These are phyloP conservation scores for Pholiota conissans DNA, from an alignment of 768 basidiomycete genomes.

Conservation along the genomic window DNA sequence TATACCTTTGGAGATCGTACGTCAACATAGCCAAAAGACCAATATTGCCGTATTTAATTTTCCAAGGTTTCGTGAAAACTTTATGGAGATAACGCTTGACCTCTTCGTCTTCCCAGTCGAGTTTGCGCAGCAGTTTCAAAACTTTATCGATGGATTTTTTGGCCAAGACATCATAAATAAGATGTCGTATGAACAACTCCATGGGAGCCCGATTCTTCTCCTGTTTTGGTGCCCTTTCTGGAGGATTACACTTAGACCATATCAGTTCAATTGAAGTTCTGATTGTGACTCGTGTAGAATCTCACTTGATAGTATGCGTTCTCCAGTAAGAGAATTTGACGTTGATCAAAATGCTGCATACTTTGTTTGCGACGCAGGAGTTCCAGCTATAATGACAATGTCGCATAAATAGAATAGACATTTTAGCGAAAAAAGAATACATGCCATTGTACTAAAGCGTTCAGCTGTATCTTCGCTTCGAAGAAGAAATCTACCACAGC, in stretches of 20 bases:
- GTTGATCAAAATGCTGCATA: slow-evolving; percentile 89
- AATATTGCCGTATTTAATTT: slow-evolving; percentile 90
- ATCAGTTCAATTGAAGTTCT: neutral
- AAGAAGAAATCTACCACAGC: slow-evolving; percentile 90
- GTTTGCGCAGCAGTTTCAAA: slow-evolving; percentile 86
- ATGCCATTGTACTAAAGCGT: slow-evolving; percentile 86
- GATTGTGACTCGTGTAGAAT: neutral
- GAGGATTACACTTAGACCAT: slow-evolving; percentile 83
- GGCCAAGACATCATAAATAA: slow-evolving; percentile 91
- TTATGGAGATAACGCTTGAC: slow-evolving; percentile 72
- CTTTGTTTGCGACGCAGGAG: slow-evolving; percentile 94
- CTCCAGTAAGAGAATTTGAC: slow-evolving; percentile 86
- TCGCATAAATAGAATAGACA: neutral
- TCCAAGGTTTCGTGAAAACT: slow-evolving; percentile 98
- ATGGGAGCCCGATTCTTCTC: slow-evolving; percentile 84
- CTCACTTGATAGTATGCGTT: slow-evolving; percentile 96
- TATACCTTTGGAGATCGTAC: slow-evolving; percentile 92
- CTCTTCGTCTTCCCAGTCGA: slow-evolving; percentile 87
- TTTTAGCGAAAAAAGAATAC: slow-evolving; percentile 12
- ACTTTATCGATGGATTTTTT: slow-evolving; percentile 97
- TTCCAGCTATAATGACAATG: slow-evolving; percentile 60
- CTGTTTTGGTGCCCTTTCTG: slow-evolving; percentile 84
- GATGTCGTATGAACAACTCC: slow-evolving; percentile 92
- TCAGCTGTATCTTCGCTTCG: slow-evolving; percentile 85
- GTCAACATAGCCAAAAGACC: slow-evolving; percentile 90